Conservation (phyloP, 2,329 filamentous ascomycete species). For the Fusarium oligoseptatum region DNA sequence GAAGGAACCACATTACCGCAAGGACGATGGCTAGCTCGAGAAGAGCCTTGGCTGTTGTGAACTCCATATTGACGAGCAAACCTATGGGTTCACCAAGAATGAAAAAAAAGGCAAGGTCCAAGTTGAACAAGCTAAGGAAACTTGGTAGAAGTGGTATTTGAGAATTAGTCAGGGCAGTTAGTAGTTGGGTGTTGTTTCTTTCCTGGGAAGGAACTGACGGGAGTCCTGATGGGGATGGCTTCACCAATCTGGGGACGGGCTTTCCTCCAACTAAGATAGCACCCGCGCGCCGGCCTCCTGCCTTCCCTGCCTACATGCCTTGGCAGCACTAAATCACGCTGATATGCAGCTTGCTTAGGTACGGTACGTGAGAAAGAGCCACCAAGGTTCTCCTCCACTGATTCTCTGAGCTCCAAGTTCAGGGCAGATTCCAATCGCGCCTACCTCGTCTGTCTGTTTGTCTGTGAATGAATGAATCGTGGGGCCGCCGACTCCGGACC, state of each 20-base stretch:
- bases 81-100: background rate
- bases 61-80: conserved; percentile 21
- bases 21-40: conserved; percentile 21
- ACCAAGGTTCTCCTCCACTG: background rate
- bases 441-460: background rate
- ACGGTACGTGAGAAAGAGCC: background rate
- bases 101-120: background rate
- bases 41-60: conserved; percentile 13
- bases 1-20: conserved; percentile 10
- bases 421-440: background rate
- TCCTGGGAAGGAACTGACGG: background rate
- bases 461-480: background rate
- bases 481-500: background rate
- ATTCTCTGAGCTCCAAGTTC: background rate
- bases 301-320: background rate
- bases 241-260: conserved; percentile 1
- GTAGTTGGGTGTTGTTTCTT: background rate
- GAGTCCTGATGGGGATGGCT: background rate
- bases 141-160: background rate
- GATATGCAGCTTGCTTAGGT: background rate
- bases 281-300: background rate
- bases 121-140: background rate
- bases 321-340: conserved; percentile 2
- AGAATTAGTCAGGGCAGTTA: background rate
- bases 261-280: conserved; percentile 4